These are phyloP conservation scores for Backusella morwellensis DNA, from an alignment of 192 early-diverging fungal genomes.

Conservation along the genomic window DNA sequence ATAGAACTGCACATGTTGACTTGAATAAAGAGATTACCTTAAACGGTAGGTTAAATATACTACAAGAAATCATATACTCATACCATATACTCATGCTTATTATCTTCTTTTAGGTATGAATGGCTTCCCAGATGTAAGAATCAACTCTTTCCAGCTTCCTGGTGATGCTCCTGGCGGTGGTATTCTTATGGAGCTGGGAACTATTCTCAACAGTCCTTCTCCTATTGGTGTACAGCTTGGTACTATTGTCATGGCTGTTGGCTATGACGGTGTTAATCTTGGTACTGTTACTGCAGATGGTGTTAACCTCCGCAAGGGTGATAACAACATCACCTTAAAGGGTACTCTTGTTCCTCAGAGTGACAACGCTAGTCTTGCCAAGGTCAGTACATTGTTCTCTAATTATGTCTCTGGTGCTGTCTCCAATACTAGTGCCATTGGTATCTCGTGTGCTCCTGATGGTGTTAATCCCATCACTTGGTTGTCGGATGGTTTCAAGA, in stretches of 20 bases:
- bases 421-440: slow-evolving; percentile 46
- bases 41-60: too few relatives aligned
- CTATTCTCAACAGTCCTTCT: slow-evolving; percentile 52
- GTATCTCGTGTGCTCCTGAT: slow-evolving; percentile 51
- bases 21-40: too few relatives aligned
- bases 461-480: slow-evolving; percentile 46
- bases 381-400: slow-evolving; percentile 50
- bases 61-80: background rate
- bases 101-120: background rate
- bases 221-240: slow-evolving; percentile 57
- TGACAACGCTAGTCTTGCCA: slow-evolving; percentile 37
- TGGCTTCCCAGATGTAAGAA: slow-evolving; percentile 50
- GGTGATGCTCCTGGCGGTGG: slow-evolving; percentile 52
- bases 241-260: slow-evolving; percentile 48
- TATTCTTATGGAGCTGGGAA: slow-evolving; percentile 51
- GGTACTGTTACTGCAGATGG: slow-evolving; percentile 45
- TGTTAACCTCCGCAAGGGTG: slow-evolving; percentile 37
- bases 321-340: slow-evolving; percentile 46
- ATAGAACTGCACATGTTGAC: too few relatives aligned
- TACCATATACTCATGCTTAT: background rate
- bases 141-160: slow-evolving; percentile 54
- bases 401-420: slow-evolving; percentile 48
- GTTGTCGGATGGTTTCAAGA: slow-evolving; percentile 48
- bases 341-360: slow-evolving; percentile 52
- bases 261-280: slow-evolving; percentile 39